A percentile compares a stretch with the other conserved stretches of the same genome.
These are phyloP conservation scores for Poronia punctata DNA, from an alignment of 495 filamentous ascomycete genomes.

Conservation along the genomic window DNA sequence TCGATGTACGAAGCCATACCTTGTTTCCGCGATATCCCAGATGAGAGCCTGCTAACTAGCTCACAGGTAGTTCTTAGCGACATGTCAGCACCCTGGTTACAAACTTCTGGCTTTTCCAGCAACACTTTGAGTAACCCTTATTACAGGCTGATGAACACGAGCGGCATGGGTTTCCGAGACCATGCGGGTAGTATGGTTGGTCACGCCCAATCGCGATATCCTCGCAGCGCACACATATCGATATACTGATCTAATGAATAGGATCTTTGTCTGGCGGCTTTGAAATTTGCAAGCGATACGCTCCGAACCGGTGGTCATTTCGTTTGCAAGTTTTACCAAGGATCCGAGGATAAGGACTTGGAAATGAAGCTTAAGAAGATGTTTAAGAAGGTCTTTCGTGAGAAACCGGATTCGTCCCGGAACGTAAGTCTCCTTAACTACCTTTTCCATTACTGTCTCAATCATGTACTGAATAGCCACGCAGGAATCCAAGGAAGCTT, in stretches of 20 bases:
- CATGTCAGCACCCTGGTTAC: constrained; percentile 95
- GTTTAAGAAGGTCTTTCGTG: constrained; percentile 71
- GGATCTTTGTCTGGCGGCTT: constrained; percentile 83
- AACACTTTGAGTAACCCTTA: constrained; percentile 88
- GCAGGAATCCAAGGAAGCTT: constrained; percentile 87
- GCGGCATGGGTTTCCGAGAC: constrained; percentile 76
- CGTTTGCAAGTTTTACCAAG: constrained; percentile 96
- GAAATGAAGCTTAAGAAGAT: constrained; percentile 63
- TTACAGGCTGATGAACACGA: constrained; percentile 98
- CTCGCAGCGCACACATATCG: neutral
- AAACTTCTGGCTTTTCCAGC: constrained; percentile 68
- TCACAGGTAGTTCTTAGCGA: constrained; percentile 76
- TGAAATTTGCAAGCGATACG: constrained; percentile 76
- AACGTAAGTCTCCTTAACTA: constrained; percentile 50
- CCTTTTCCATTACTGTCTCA: neutral
- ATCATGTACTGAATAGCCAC: constrained; percentile 3
- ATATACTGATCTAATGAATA: constrained; percentile 7
- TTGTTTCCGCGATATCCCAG: neutral
- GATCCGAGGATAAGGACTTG: constrained; percentile 70
- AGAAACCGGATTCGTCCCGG: constrained; percentile 87
- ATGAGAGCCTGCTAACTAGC: constrained; percentile 9
- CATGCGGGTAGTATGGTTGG: constrained; percentile 93
- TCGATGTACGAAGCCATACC: constrained; percentile 52
- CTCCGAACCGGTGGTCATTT: constrained; percentile 80
- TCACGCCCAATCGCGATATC: constrained; percentile 1